phyloP scores from a whole-genome alignment of 2,329 filamentous ascomycete species.

The Calonectria fujianensis region DNA sequence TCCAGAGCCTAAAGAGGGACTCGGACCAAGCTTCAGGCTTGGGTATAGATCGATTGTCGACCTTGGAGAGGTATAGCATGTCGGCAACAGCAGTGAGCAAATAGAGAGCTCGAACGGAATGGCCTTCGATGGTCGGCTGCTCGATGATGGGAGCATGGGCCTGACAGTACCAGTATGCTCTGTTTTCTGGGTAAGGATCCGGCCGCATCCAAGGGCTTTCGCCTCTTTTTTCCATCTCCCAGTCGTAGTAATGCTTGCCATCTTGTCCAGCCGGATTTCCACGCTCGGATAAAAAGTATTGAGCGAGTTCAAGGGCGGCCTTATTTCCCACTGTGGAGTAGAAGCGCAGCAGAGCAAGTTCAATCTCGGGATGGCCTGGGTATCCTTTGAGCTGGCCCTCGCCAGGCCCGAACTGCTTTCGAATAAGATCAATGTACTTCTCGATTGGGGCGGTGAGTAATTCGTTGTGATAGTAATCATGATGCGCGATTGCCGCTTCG shows the following conservation, averaged over 20 bases:
- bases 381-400: conserved; percentile 73
- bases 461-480: conserved; percentile 70
- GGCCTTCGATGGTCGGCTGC: conserved; percentile 66
- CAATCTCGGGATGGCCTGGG: conserved; percentile 71
- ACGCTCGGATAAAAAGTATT: conserved; percentile 59
- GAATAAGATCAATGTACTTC: conserved; percentile 67
- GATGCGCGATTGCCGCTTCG: conserved; percentile 75
- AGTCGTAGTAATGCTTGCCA: conserved; percentile 77
- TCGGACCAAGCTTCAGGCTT: conserved; percentile 55
- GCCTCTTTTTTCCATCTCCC: conserved; percentile 70
- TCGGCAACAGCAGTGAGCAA: conserved; percentile 75
- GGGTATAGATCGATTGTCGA: conserved; percentile 44
- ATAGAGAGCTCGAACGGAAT: conserved; percentile 77
- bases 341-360: conserved; percentile 66
- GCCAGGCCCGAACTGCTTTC: conserved; percentile 70
- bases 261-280: conserved; percentile 61
- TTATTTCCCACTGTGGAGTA: conserved; percentile 59
- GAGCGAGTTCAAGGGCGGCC: conserved; percentile 67
- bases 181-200: conserved; percentile 66
- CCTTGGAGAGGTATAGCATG: conserved; percentile 65
- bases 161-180: conserved; percentile 71
- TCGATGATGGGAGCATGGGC: conserved; percentile 73
- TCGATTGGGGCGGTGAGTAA: conserved; percentile 62
- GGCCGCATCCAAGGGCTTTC: conserved; percentile 69
- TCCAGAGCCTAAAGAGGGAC: conserved; percentile 71